Evolutionary conservation across 495 filamentous ascomycete species (phyloP).

Genomic region (Tuber calosporum): DNA sequence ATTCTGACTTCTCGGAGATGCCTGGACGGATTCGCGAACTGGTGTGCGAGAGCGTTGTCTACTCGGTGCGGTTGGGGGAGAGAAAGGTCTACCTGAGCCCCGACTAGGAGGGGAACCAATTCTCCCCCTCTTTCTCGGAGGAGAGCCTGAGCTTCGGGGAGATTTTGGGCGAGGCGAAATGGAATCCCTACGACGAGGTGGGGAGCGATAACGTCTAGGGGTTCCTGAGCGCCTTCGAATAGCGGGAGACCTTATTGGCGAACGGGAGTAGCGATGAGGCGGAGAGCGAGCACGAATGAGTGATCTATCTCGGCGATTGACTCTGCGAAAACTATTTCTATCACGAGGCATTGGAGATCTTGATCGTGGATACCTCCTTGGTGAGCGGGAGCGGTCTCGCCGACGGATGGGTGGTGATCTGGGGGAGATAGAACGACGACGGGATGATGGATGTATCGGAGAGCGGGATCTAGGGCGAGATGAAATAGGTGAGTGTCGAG

Average conservation of each 20-base stretch:
- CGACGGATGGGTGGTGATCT: conserved; percentile 29
- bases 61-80: conserved; percentile 24
- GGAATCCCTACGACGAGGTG: conserved; percentile 28
- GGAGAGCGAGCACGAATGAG: conserved; percentile 31
- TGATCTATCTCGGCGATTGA: conserved; percentile 29
- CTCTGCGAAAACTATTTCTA: conserved; percentile 27
- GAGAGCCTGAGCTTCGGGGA: conserved; percentile 35
- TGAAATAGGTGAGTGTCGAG: conserved; percentile 20
- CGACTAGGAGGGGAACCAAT: conserved; percentile 32
- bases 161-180: conserved; percentile 28
- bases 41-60: conserved; percentile 35
- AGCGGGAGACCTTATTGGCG: conserved; percentile 33
- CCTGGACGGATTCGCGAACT: conserved; percentile 26
- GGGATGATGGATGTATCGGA: conserved; percentile 26
- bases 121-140: conserved; percentile 31
- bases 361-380: conserved; percentile 29
- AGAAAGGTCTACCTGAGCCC: conserved; percentile 26
- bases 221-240: conserved; percentile 31
- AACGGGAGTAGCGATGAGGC: conserved; percentile 33
- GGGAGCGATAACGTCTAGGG: conserved; percentile 25
- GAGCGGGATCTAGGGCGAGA: conserved; percentile 31
- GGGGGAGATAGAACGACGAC: conserved; percentile 36
- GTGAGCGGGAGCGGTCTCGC: conserved; percentile 29
- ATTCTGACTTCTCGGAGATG: conserved; percentile 37
- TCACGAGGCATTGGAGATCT: conserved; percentile 32